Evolutionary conservation across 371 early-diverging fungal species (phyloP), one percentile per base, ranked within the genome.

Genomic region (Batrachochytrium dendrobatidis): DNA sequence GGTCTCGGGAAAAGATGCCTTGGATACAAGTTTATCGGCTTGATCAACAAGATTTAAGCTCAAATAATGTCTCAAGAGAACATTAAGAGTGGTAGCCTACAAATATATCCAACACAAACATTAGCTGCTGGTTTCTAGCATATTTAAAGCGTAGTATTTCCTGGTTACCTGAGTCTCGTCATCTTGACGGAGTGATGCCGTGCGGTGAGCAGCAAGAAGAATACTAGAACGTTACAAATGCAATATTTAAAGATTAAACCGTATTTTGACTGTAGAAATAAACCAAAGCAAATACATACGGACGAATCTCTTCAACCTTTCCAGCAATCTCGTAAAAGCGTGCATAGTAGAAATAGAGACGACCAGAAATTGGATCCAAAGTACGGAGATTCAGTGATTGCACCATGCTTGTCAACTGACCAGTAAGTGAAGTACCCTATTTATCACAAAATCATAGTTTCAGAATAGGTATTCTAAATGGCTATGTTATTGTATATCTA

Each of bases 1-100:
- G 39, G 81, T 79, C 57, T 92, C 89, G 0, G 98, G 97, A 77
- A 94, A 95, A 3, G 81, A 77, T 25, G 91, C 81, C 79, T 94
- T 95, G 34, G 90, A 86, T 0, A 92, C 88, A 54, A 98, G 83
- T 66, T 94, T 89, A 69, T 94, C 94, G 1, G 98, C 98, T 73
- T 95, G 95, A 45, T 95, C 97, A 60, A 88, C 90, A 28, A 92
- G 80, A 70, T 94, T 94, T 78, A 86, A 85, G 61, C 86, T 80
- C 64, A 97, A 84, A 69, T 92, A 93, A 73, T 89, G 90, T 67
- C 94, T 83, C 60, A 96, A 73, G 29, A 94, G 68, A 43, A 94
- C 69, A 63, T 95, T 98, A 59, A 96, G 70, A 48, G 96, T 62
- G 18, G 92, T 93, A 18, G 95, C 96, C 82, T 89, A 76, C 10